phyloP scores from a whole-genome alignment of 345 rosid genomes.

The Cardamine resedifolia region DNA sequence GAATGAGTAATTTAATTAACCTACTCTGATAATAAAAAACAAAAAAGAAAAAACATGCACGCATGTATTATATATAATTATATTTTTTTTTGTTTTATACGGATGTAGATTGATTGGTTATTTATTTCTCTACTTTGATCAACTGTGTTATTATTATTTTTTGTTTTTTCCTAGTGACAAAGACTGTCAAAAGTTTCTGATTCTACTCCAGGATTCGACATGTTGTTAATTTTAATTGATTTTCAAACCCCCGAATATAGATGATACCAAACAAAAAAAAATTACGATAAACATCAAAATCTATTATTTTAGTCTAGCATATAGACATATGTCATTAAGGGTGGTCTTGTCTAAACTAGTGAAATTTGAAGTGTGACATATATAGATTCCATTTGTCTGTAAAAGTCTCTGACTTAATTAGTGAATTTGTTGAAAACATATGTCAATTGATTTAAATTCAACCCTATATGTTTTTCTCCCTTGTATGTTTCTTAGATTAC shows the following conservation, averaged over 20 bases:
- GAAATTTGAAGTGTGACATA: constrained; percentile 22
- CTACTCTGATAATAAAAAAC: not conserved
- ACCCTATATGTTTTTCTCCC: not conserved
- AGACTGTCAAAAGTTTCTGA: constrained; percentile 22
- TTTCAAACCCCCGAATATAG: not conserved
- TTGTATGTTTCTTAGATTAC: not conserved
- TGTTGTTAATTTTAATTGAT: not conserved
- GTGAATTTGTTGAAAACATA: not conserved
- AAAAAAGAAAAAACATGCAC: not conserved
- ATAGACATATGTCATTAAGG: not conserved
- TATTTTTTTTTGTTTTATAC: not conserved
- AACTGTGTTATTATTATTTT: not conserved
- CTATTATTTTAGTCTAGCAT: not conserved
- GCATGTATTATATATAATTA: no score
- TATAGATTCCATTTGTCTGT: constrained; percentile 13
- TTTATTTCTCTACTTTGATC: not conserved
- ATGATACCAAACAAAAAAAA: no score
- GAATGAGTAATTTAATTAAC: not conserved
- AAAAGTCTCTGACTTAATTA: not conserved
- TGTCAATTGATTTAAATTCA: not conserved
- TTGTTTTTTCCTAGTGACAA: constrained; percentile 9
- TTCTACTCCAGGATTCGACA: constrained; percentile 22
- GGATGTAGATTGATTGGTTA: constrained; percentile 13
- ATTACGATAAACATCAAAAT: not conserved
- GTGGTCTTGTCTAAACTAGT: constrained; percentile 18